Conservation (phyloP, 345 rosid genomes). For the Pseudoturritis turrita region DNA sequence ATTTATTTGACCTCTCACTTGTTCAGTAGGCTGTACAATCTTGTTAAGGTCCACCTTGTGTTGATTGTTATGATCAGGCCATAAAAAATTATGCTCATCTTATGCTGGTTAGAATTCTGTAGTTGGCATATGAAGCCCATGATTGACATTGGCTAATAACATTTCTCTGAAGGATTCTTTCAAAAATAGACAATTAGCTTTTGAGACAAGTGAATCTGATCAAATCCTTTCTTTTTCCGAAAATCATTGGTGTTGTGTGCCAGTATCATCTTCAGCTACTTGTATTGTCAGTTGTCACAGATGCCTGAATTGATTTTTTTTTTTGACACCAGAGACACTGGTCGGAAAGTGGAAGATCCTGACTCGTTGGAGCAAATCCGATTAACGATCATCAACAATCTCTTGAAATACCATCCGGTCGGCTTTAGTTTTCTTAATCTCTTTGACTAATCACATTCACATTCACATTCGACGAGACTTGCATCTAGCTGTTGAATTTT, state of each 20-base stretch:
- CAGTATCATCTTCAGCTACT: neutral
- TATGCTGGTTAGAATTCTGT: neutral
- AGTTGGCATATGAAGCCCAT: neutral
- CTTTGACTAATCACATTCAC: neutral
- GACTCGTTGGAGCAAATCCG: slow-evolving; percentile 88
- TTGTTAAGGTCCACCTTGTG: neutral
- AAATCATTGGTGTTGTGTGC: neutral
- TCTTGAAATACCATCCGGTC: slow-evolving; percentile 94
- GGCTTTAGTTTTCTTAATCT: slow-evolving; percentile 28
- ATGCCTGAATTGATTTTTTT: neutral
- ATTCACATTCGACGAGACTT: neutral
- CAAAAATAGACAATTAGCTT: neutral
- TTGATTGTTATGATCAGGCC: neutral
- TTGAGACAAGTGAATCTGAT: neutral
- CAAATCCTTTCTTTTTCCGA: neutral
- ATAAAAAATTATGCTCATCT: neutral
- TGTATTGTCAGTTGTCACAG: neutral
- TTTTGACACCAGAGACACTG: slow-evolving; percentile 55
- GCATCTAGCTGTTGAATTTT: neutral
- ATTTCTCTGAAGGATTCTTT: neutral
- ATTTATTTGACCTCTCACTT: neutral
- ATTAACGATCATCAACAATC: slow-evolving; percentile 87
- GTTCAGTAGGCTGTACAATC: neutral
- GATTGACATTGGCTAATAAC: neutral
- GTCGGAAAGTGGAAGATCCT: slow-evolving; percentile 97